Conservation (phyloP, 805 yeast genomes). For the Priceomyces castillae region DNA sequence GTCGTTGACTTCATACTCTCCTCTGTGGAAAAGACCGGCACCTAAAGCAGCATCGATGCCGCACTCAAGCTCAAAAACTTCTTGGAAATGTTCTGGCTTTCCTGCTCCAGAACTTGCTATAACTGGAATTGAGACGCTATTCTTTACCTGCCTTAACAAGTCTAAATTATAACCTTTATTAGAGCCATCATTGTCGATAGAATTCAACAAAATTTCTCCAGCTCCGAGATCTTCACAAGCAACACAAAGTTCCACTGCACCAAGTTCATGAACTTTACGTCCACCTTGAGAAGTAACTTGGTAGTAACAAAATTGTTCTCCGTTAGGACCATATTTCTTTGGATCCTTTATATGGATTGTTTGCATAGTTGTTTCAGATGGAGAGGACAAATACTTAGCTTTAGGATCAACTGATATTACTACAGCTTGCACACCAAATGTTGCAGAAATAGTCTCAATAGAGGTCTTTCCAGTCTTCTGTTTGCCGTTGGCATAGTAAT, state of each 20-base stretch:
- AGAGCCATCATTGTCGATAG: constrained; percentile 96
- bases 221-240: constrained; percentile 95
- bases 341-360: constrained; percentile 59
- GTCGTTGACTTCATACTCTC: constrained; percentile 81
- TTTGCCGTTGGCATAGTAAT: constrained; percentile 59
- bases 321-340: constrained; percentile 66
- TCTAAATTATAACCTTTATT: constrained; percentile 93
- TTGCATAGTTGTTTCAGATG: constrained; percentile 58
- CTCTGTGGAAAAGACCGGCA: constrained; percentile 98
- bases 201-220: constrained; percentile 89
- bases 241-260: constrained; percentile 82
- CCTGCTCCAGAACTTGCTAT: constrained; percentile 99
- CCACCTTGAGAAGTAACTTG: constrained; percentile 98
- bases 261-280: constrained; percentile 78
- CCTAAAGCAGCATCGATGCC: constrained; percentile 95
- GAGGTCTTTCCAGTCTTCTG: constrained; percentile 74
- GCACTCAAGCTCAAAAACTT: constrained; percentile 74
- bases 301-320: constrained; percentile 87
- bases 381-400: constrained; percentile 68
- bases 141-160: constrained; percentile 72
- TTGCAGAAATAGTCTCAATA: constrained; percentile 86
- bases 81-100: constrained; percentile 81
- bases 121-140: constrained; percentile 81
- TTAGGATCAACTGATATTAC: constrained; percentile 98
- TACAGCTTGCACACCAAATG: constrained; percentile 96